Conservation (phyloP, 1,139 yeast species). For the Lodderomyces metapsilosis region DNA sequence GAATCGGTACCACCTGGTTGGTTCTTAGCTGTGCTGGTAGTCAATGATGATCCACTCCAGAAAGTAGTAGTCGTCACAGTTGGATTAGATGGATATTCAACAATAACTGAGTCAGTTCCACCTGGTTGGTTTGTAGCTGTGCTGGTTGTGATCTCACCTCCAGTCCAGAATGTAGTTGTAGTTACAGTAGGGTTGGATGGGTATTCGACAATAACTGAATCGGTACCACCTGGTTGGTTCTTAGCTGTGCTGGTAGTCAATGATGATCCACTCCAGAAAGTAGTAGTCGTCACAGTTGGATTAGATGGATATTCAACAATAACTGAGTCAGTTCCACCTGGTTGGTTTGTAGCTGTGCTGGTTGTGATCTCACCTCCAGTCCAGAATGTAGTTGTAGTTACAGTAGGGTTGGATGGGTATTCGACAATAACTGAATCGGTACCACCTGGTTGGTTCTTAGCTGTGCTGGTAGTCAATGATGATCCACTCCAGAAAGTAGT, state of each 20-base stretch:
- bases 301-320: constrained; percentile 19
- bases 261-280: constrained; percentile 11
- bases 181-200: constrained; percentile 16
- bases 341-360: too few species aligned
- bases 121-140: constrained; percentile 13
- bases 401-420: too few species aligned
- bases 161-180: constrained; percentile 11
- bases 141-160: constrained; percentile 4
- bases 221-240: constrained; percentile 17
- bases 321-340: too few species aligned
- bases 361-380: too few species aligned
- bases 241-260: constrained; percentile 12
- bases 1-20: constrained; percentile 16
- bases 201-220: constrained; percentile 17
- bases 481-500: too few species aligned
- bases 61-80: constrained; percentile 13
- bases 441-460: too few species aligned
- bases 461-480: too few species aligned
- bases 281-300: constrained; percentile 14
- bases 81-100: constrained; percentile 18
- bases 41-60: constrained; percentile 9
- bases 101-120: constrained; percentile 18
- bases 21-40: constrained; percentile 2
- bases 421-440: too few species aligned
- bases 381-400: too few species aligned